Evolutionary conservation across 2,329 filamentous ascomycete species (phyloP), one percentile per base, ranked within the genome.

Genomic region (Cadophora sp.): DNA sequence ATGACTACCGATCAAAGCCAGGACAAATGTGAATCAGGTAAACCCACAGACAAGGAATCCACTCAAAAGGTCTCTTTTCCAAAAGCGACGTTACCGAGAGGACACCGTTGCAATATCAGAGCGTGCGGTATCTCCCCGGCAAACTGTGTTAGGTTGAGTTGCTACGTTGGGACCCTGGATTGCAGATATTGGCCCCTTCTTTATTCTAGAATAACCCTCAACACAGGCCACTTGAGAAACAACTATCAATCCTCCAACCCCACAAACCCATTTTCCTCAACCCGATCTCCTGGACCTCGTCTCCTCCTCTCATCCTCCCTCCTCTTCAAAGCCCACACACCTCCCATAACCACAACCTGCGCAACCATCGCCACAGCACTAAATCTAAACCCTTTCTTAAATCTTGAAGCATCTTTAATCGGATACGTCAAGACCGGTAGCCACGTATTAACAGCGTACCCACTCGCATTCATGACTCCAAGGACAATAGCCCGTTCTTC

Each of bases 401-500:
- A 82, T 22, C 75, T 74, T n/a, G 80, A 80, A 2, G 78, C 77
- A 9, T 82, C 74, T 1, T 73, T 73, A 2, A 65, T 67, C 6
- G 73, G 73, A 60, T 73, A 75, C 22, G 71, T 75, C 36, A 81
- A 67, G 9, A 82, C 64, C 4, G 80, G 80, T 6, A 83, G 75
- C 79, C 81, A 83, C 0, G 81, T 79, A 66, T 81, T 78, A 56
- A 83, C 81, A 0, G 79, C 80, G 66, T 83, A 83, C 0, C 79
- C 80, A 2, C 77, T 74, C 0, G 80, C 80, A 70, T 83, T 82
- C 73, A 85, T 83, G 16, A 83, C 79, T 0, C 82, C 83, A 2
- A 85, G 80, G 4, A 84, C 82, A 4, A 85, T 71, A 2, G 83
- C 81, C 0, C 83, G 78, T 20, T 84, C 81, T 73, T 85, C 83